phyloP scores from a whole-genome alignment of 129 eudicot genomes.

The Glebionis coronaria region DNA sequence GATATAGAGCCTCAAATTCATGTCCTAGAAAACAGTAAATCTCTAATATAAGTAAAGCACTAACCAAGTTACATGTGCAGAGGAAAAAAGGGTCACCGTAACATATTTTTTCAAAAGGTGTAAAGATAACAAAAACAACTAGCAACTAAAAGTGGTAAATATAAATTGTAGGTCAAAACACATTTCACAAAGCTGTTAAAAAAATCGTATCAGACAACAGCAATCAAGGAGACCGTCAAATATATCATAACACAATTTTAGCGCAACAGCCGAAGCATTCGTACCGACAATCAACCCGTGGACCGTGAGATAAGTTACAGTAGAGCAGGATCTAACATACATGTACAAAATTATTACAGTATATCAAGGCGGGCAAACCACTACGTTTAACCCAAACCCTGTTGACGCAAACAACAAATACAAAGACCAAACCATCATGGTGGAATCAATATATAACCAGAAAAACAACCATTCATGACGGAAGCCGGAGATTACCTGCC shows the following conservation, averaged over 20 bases:
- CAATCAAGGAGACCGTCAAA: constrained; percentile 20
- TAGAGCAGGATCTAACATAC: constrained; percentile 40
- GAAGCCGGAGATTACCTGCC: constrained; percentile 44
- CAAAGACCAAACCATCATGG: constrained; percentile 34
- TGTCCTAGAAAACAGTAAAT: no score
- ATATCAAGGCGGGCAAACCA: constrained; percentile 30
- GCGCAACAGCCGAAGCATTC: constrained; percentile 32
- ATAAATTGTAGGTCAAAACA: constrained; percentile 12
- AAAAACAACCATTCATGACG: constrained; percentile 26
- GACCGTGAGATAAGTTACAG: constrained; percentile 27
- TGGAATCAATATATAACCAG: constrained; percentile 22
- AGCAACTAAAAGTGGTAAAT: background rate
- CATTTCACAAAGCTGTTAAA: background rate
- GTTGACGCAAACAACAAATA: constrained; percentile 35
- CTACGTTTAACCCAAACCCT: constrained; percentile 38
- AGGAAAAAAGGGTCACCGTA: background rate
- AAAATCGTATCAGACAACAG: constrained; percentile 6
- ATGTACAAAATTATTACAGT: constrained; percentile 64
- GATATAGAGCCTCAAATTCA: background rate
- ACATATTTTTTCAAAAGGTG: constrained; percentile 3
- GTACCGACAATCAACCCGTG: constrained; percentile 17
- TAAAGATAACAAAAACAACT: constrained; percentile 13
- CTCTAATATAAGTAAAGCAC: background rate
- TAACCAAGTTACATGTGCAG: background rate
- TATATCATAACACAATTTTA: constrained; percentile 18